These are phyloP conservation scores for Colletotrichum nymphaeae DNA, from an alignment of 2,329 filamentous ascomycete genomes.

Conservation along the genomic window DNA sequence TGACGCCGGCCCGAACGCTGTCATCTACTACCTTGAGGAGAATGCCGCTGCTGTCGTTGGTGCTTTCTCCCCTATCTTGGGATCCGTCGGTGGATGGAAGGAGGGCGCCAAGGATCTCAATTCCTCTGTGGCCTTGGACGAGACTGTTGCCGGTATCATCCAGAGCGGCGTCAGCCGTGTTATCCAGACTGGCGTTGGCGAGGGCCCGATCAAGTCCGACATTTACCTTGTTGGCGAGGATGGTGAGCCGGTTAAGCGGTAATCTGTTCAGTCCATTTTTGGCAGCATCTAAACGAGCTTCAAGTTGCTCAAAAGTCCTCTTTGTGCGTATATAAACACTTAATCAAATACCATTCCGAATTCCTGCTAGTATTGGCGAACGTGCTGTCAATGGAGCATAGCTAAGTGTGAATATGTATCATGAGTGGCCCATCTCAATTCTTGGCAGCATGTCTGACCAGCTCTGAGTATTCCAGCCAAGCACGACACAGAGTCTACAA, in stretches of 20 bases:
- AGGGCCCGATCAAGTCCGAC: constrained; percentile 85
- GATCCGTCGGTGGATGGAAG: constrained; percentile 78
- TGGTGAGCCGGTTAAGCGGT: constrained; percentile 60
- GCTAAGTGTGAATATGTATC: background rate
- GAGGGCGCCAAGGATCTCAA: constrained; percentile 64
- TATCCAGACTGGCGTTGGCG: constrained; percentile 91
- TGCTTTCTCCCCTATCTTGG: constrained; percentile 77
- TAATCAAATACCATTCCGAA: background rate
- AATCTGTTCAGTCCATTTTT: background rate
- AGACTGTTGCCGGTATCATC: constrained; percentile 72
- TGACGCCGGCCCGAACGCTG: constrained; percentile 95
- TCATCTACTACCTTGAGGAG: constrained; percentile 93
- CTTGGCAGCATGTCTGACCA: too few species aligned
- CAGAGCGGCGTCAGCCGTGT: constrained; percentile 87
- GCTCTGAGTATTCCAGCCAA: background rate
- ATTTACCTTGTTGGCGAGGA: constrained; percentile 79
- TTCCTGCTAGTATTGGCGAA: background rate
- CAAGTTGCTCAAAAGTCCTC: background rate
- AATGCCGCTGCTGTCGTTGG: constrained; percentile 80
- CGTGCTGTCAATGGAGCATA: background rate
- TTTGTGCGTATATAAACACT: background rate
- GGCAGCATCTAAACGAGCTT: background rate
- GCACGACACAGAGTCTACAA: background rate
- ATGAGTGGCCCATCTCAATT: background rate
- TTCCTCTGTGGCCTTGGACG: constrained; percentile 69